Evolutionary conservation across 176 grass and related monocot genomes (phyloP).

Genomic region (Oryza nivara): DNA sequence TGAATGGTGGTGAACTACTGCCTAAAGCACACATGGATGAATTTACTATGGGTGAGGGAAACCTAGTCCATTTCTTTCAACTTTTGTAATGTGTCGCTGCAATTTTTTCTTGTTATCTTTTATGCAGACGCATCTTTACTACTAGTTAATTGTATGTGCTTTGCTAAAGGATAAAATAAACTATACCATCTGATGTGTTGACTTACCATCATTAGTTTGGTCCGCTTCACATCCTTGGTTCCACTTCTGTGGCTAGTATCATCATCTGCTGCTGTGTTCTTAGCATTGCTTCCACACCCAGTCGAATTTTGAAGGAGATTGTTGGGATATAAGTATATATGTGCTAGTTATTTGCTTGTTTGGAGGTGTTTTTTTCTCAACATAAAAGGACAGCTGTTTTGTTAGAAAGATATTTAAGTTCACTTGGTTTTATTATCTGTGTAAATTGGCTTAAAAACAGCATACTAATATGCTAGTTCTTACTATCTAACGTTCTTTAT

Average conservation of each 20-base stretch:
- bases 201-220: not conserved
- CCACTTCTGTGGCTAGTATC: not conserved
- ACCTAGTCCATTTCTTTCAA: not conserved
- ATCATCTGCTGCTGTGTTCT: not conserved
- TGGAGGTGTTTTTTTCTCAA: not conserved
- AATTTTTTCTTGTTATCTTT: no score
- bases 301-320: not conserved
- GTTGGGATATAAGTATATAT: not conserved
- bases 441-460: constrained; percentile 6
- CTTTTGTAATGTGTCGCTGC: no score
- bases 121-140: no score
- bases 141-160: no score
- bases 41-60: not conserved
- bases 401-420: not conserved
- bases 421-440: constrained; percentile 11
- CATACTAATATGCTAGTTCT: not conserved
- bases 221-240: not conserved
- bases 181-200: not conserved
- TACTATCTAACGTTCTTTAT: constrained; percentile 23
- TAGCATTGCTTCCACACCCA: not conserved
- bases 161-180: no score
- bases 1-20: not conserved
- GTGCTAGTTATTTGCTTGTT: not conserved
- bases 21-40: not conserved
- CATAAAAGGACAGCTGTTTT: not conserved